phyloP scores from a whole-genome alignment of 179 eudicot genomes.

The Beta lomatogona region DNA sequence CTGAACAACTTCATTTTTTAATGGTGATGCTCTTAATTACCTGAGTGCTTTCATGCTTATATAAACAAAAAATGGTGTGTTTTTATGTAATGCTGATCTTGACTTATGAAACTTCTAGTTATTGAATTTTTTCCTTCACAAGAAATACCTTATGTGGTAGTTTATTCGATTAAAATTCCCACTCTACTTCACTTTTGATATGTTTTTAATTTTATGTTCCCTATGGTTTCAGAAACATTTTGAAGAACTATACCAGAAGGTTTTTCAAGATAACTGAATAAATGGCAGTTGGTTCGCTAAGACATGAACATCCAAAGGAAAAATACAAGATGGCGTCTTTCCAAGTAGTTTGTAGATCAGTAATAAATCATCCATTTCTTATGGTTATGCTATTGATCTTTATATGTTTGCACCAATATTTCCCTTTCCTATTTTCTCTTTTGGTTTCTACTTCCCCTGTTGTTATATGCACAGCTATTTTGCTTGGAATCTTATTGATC shows the following conservation, averaged over 20 bases:
- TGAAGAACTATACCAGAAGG: not conserved
- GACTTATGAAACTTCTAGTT: not conserved
- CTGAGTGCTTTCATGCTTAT: no score
- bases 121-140: not conserved
- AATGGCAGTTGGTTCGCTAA: constrained; percentile 47
- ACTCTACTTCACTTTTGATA: not conserved
- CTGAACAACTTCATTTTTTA: no score
- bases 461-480: constrained; percentile 61
- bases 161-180: not conserved
- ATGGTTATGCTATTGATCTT: constrained; percentile 47
- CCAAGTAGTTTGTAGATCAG: constrained; percentile 44
- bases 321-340: constrained; percentile 39
- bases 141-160: not conserved
- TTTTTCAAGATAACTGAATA: not conserved
- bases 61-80: no score
- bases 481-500: constrained; percentile 70
- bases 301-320: constrained; percentile 36
- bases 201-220: not conserved
- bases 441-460: constrained; percentile 78
- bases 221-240: constrained; percentile 8
- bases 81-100: not conserved
- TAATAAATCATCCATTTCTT: constrained; percentile 62
- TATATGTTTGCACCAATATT: constrained; percentile 53
- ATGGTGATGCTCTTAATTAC: no score
- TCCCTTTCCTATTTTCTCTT: constrained; percentile 62